Base-by-base conservation (phyloP, 352 stramenopile genomes). In the Saprolegnia parasitica region DNA sequence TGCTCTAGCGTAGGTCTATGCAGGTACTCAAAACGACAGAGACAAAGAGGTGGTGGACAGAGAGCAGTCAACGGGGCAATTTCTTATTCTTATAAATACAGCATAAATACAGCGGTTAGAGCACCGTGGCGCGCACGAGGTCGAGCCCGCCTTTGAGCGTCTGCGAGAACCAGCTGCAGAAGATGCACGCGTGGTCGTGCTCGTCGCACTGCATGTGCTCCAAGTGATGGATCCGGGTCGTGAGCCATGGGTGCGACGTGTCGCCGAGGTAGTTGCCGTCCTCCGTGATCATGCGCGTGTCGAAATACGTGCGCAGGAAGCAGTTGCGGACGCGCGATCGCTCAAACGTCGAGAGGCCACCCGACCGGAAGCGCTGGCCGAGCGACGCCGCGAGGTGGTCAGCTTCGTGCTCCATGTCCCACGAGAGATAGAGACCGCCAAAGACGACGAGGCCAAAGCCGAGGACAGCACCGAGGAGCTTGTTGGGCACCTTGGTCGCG, bases 181-280 rank as follows among this genome's bases (percentile, higher is more conserved):
- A 70, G 18, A 52, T 52, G 40, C 63, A 70, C 18, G 54, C 47
- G 50, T 61, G 63, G 35, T 60, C 52, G 39, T 47, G 39, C 26
- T 66, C 62, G 26, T 63, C 71, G 26, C 77, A 65, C 0, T 78
- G 76, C 47, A 90, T 75, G 8, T 79, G 71, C 74, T 82, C 76
- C 2, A 94, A 73, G 56, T 88, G 81, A 46, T 83, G 76, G 46
- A 92, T 87, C 13, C 86, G 86, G 18, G 77, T 87, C 8, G 86
- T 92, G 16, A 94, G 72, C 45, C 90, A 74, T 47, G 86, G 86
- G 56, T 94, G 86, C 1, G 80, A 81, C 11, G 80, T 89, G 67
- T 94, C 86, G 24, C 83, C 86, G 21, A 94, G 71, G 74, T 94
- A 94, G 73, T 94, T 91, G 62, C 86, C 86, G 35, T 80, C 72